These are phyloP conservation scores for Colletotrichum abscissum DNA, from an alignment of 2,329 filamentous ascomycete species.

Conservation along the genomic window DNA sequence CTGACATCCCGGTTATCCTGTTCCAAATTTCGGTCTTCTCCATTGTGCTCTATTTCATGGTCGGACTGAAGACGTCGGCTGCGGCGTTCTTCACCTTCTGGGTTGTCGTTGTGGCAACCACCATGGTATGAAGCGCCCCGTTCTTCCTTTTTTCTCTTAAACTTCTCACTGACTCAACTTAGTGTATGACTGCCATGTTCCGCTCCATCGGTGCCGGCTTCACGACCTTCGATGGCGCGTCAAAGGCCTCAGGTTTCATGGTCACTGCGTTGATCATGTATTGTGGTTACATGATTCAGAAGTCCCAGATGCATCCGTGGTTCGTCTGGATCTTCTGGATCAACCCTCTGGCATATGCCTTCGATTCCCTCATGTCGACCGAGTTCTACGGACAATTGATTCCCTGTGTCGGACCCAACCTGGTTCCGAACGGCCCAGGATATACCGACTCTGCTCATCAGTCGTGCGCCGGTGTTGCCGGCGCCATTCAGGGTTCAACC, in stretches of 20 bases:
- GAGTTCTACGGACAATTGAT: conserved; percentile 73
- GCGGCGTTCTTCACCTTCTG: conserved; percentile 72
- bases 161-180: neutral
- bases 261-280: conserved; percentile 69
- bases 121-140: conserved; percentile 55
- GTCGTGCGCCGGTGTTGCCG: conserved; percentile 68
- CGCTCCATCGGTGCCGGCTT: conserved; percentile 66
- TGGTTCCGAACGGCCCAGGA: conserved; percentile 62
- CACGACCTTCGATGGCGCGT: conserved; percentile 67
- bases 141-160: neutral
- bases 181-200: conserved; percentile 70
- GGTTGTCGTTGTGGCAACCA: conserved; percentile 61
- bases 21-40: conserved; percentile 70
- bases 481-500: conserved; percentile 60
- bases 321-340: conserved; percentile 73
- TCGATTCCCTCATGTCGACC: conserved; percentile 76
- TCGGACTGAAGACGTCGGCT: conserved; percentile 62
- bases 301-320: conserved; percentile 72
- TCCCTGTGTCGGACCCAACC: conserved; percentile 59
- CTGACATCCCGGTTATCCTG: conserved; percentile 66
- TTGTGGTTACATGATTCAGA: conserved; percentile 72
- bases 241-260: conserved; percentile 64
- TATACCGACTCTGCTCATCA: conserved; percentile 57
- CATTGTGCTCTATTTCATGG: conserved; percentile 73
- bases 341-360: conserved; percentile 76